Conservation (phyloP, 2,329 filamentous ascomycete species). For the Dothistroma pini region DNA sequence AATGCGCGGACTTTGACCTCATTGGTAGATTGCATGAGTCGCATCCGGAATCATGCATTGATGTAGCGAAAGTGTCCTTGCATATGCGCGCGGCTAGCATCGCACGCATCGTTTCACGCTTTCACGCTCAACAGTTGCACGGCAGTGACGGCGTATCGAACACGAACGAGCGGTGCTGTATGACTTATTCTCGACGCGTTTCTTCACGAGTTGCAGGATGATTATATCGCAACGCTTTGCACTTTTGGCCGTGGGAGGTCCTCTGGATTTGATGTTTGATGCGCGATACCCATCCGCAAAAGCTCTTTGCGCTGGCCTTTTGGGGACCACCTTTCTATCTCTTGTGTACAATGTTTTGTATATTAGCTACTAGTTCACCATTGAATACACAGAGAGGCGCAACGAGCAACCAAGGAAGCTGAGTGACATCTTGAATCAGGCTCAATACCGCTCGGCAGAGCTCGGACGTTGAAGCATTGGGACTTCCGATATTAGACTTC, state of each 20-base stretch:
- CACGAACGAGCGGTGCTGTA: background rate
- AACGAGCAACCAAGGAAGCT: background rate
- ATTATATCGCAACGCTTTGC: too few species aligned
- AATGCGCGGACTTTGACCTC: slow-evolving; percentile 7
- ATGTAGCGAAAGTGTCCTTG: slow-evolving; percentile 7
- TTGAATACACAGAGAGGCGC: background rate
- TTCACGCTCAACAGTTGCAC: slow-evolving; percentile 8
- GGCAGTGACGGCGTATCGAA: slow-evolving; percentile 6
- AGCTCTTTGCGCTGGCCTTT: background rate
- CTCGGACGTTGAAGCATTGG: background rate
- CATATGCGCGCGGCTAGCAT: slow-evolving; percentile 15
- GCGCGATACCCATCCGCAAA: background rate
- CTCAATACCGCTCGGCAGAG: background rate
- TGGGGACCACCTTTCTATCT: background rate
- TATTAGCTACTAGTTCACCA: background rate
- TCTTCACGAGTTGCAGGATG: background rate
- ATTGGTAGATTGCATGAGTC: slow-evolving; percentile 7
- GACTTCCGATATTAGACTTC: background rate
- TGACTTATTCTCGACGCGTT: background rate
- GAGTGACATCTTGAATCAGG: background rate
- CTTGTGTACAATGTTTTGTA: background rate
- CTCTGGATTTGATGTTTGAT: background rate
- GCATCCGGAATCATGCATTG: slow-evolving; percentile 1
- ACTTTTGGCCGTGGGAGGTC: background rate
- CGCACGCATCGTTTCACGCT: too few species aligned